phyloP scores from a whole-genome alignment of 345 rosid species.

The Rhodomyrtus tomentosa region DNA sequence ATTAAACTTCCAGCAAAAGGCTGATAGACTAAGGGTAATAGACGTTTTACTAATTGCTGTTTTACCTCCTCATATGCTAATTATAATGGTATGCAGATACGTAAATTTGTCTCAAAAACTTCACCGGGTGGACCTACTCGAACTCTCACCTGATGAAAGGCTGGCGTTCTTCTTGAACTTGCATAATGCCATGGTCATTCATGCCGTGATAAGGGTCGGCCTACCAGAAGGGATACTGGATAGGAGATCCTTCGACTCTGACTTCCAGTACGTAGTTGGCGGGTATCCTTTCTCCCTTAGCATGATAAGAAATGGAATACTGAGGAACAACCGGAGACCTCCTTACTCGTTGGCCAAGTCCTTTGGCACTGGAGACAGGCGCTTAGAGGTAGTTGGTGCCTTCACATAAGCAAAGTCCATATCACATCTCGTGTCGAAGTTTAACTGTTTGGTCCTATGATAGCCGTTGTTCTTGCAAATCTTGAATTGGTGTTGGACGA shows the following conservation, averaged over 20 bases:
- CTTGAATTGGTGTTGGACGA: neutral
- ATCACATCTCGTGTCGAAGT: neutral
- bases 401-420: neutral
- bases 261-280: conserved; percentile 71
- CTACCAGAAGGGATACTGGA: conserved; percentile 55
- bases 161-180: conserved; percentile 76
- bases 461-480: neutral
- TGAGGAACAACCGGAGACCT: conserved; percentile 45
- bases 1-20: neutral
- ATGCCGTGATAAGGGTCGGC: conserved; percentile 64
- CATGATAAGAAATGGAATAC: conserved; percentile 57
- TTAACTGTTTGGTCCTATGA: neutral
- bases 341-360: conserved; percentile 55
- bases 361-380: conserved; percentile 33
- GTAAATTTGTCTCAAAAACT: conserved; percentile 54
- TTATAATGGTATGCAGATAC: conserved; percentile 31
- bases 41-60: neutral
- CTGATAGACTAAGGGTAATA: neutral
- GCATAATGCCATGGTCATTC: conserved; percentile 89
- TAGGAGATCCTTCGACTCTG: conserved; percentile 50
- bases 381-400: conserved; percentile 39
- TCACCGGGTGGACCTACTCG: conserved; percentile 55
- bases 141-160: conserved; percentile 45
- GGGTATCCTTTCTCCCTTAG: conserved; percentile 61
- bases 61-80: neutral